Percentiles rank a stretch among this genome's conserved stretches.
Evolutionary conservation across 768 basidiomycete species (phyloP).

Genomic region (Tricholoma sp.): DNA sequence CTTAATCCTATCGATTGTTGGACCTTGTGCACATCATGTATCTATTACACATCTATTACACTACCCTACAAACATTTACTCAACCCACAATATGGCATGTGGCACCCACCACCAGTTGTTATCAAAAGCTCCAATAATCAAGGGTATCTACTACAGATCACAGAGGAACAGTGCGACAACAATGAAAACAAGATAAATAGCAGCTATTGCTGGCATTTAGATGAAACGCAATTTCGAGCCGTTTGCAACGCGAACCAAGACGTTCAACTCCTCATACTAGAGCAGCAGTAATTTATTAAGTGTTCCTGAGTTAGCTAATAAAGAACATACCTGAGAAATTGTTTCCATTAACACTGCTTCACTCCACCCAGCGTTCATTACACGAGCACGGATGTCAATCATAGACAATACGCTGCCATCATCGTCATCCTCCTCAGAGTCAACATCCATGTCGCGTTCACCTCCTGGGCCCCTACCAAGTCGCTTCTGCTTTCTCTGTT

Average conservation of each 20-base stretch:
- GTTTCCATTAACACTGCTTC: constrained; percentile 88
- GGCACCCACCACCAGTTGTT: neutral
- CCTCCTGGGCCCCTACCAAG: constrained; percentile 68
- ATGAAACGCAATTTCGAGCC: constrained; percentile 77
- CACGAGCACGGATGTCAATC: constrained; percentile 82
- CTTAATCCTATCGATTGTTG: constrained; percentile 16
- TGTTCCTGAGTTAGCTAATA: constrained; percentile 3
- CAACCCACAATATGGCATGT: neutral
- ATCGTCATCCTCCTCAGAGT: constrained; percentile 66
- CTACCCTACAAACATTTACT: neutral
- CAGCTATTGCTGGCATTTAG: neutral
- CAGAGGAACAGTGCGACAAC: neutral
- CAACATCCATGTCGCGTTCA: constrained; percentile 65
- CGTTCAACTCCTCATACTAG: constrained; percentile 84
- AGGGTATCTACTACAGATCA: constrained; percentile 2
- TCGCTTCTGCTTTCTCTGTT: constrained; percentile 42
- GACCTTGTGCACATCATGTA: constrained; percentile 1
- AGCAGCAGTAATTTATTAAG: constrained; percentile 9
- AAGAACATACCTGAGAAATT: constrained; percentile 60
- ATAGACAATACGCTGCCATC: constrained; percentile 74
- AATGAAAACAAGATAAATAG: neutral
- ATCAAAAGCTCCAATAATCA: neutral
- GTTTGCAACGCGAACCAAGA: constrained; percentile 80
- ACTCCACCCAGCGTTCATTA: constrained; percentile 84
- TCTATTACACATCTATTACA: neutral